A percentile compares a stretch with the other conserved stretches of the same genome.
Conservation (phyloP, 495 filamentous ascomycete genomes). For the Penicillium herquei region DNA sequence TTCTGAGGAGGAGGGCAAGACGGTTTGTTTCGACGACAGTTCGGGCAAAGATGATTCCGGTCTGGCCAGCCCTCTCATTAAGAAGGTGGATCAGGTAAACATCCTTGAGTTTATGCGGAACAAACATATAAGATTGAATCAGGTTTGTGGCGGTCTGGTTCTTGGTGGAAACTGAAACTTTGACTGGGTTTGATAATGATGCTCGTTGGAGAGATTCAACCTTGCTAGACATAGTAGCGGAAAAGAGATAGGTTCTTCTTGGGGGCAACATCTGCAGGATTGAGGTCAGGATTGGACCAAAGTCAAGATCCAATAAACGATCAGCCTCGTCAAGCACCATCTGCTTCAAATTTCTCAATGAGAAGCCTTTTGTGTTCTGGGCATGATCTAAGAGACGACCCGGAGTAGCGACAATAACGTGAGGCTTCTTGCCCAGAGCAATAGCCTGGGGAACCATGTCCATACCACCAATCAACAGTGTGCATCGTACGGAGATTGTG, state of each 20-base stretch:
- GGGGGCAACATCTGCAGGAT: slow-evolving; percentile 84
- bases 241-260: slow-evolving; percentile 87
- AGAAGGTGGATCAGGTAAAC: slow-evolving; percentile 82
- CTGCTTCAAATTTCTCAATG: slow-evolving; percentile 72
- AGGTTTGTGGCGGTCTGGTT: slow-evolving; percentile 88
- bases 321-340: slow-evolving; percentile 96
- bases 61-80: slow-evolving; percentile 80
- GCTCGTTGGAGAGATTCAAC: slow-evolving; percentile 90
- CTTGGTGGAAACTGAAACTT: slow-evolving; percentile 74
- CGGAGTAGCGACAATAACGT: slow-evolving; percentile 82
- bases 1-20: slow-evolving; percentile 74
- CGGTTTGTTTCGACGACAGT: slow-evolving; percentile 90
- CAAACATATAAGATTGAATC: slow-evolving; percentile 76
- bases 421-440: slow-evolving; percentile 85
- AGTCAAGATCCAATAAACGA: slow-evolving; percentile 88
- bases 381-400: slow-evolving; percentile 89
- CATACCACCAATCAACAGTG: slow-evolving; percentile 86
- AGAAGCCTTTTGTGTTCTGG: slow-evolving; percentile 96
- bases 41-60: slow-evolving; percentile 85
- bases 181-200: slow-evolving; percentile 72
- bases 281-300: slow-evolving; percentile 88
- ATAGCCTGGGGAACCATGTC: slow-evolving; percentile 92
- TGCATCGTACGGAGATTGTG: slow-evolving; percentile 73
- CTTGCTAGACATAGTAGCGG: slow-evolving; percentile 88
- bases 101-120: slow-evolving; percentile 90